phyloP scores from a whole-genome alignment of 331 rosid species.

The Saraca asoca region DNA sequence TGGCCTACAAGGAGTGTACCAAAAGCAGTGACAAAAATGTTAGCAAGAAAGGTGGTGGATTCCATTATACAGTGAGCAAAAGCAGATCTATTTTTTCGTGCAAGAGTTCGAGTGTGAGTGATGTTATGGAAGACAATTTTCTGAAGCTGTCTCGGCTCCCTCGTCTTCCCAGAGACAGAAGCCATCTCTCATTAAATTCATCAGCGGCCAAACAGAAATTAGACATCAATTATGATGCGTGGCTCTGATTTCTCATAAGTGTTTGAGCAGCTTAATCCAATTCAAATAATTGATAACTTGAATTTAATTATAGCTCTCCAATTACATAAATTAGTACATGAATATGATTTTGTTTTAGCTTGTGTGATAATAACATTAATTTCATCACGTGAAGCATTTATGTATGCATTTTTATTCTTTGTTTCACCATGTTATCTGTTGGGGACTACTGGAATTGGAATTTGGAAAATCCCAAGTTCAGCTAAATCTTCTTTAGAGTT shows the following conservation, averaged over 20 bases:
- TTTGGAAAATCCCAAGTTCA: no score
- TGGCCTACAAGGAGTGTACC: conserved; percentile 75
- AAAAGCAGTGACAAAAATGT: conserved; percentile 39
- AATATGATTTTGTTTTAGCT: no score
- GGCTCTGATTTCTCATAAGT: conserved; percentile 24
- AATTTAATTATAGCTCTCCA: no score
- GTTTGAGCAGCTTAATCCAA: background rate
- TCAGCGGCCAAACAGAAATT: conserved; percentile 15
- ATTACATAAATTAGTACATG: no score
- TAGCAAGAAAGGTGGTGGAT: conserved; percentile 38
- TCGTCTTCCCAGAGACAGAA: conserved; percentile 35
- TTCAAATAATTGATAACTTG: no score
- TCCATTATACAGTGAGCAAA: conserved; percentile 22
- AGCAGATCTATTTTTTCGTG: conserved; percentile 43
- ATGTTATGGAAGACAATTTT: conserved; percentile 40
- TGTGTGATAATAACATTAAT: no score
- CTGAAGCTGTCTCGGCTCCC: conserved; percentile 33
- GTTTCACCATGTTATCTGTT: no score
- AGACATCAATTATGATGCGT: conserved; percentile 38
- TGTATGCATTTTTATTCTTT: no score
- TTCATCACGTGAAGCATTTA: no score
- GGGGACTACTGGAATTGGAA: no score
- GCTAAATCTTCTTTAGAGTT: no score
- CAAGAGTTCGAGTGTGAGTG: conserved; percentile 23
- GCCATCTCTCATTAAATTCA: conserved; percentile 19